Percentiles rank a stretch among this genome's conserved stretches.
phyloP scores from a whole-genome alignment of 2,329 filamentous ascomycete species.

The Spiromastix sp. region DNA sequence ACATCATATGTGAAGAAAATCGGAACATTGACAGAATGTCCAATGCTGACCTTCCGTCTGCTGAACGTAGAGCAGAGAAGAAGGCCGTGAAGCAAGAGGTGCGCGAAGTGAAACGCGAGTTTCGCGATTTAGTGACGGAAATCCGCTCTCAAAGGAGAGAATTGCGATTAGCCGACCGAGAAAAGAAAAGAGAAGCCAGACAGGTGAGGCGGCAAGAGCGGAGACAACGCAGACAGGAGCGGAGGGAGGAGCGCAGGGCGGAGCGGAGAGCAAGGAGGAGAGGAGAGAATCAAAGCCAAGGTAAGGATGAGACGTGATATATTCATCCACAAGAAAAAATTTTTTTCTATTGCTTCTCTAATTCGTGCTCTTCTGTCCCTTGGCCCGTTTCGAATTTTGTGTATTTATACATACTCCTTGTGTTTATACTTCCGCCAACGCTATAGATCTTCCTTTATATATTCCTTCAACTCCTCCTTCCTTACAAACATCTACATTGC shows the following conservation, averaged over 20 bases:
- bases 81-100: constrained; percentile 27
- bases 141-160: constrained; percentile 16
- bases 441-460: no score
- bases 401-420: no score
- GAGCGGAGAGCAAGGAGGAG: not conserved
- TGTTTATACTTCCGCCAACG: no score
- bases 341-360: no score
- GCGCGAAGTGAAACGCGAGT: constrained; percentile 26
- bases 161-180: constrained; percentile 11
- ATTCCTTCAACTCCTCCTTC: no score
- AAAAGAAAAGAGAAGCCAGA: constrained; percentile 12
- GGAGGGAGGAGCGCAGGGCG: constrained; percentile 2
- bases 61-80: constrained; percentile 18
- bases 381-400: no score
- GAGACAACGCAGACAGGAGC: constrained; percentile 7
- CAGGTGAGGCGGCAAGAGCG: constrained; percentile 7
- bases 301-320: no score
- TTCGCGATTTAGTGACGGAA: constrained; percentile 24
- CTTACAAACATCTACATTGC: no score
- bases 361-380: no score
- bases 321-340: no score
- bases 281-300: not conserved
- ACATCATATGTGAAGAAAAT: no score
- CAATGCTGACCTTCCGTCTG: no score
- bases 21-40: not conserved